Percentiles rank a stretch among this genome's conserved stretches.
These are phyloP conservation scores for Hebeloma cylindrosporum DNA, from an alignment of 768 basidiomycete species.

Conservation along the genomic window DNA sequence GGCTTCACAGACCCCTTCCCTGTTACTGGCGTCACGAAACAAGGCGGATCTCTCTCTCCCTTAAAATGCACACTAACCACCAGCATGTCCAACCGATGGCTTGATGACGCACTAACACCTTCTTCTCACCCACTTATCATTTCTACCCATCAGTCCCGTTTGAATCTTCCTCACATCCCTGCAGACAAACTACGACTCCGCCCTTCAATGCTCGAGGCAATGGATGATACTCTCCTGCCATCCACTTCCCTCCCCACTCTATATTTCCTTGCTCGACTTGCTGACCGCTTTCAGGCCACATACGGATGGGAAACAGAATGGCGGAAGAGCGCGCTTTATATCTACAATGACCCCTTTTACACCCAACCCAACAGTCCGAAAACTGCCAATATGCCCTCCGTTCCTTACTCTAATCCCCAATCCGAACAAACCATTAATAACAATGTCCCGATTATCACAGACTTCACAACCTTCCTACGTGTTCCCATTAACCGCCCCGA, in stretches of 20 bases:
- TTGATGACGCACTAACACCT: neutral
- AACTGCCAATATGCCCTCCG: too few species aligned
- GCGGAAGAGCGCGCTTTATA: slow-evolving; percentile 17
- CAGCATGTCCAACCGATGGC: slow-evolving; percentile 7
- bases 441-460: slow-evolving; percentile 10
- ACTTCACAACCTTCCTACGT: slow-evolving; percentile 23
- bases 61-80: slow-evolving; percentile 14
- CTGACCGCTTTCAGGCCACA: slow-evolving; percentile 26
- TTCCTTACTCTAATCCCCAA: too few species aligned
- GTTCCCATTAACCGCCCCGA: slow-evolving; percentile 20
- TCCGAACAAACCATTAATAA: too few species aligned
- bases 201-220: slow-evolving; percentile 10
- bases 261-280: neutral
- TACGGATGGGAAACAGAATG: slow-evolving; percentile 28
- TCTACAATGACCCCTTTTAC: slow-evolving; percentile 7
- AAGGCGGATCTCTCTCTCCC: slow-evolving; percentile 23
- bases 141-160: neutral
- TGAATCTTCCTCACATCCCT: slow-evolving; percentile 1
- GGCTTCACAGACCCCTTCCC: slow-evolving; percentile 22
- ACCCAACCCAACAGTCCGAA: neutral
- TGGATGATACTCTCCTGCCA: slow-evolving; percentile 14
- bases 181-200: neutral
- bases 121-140: neutral
- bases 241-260: slow-evolving; percentile 5
- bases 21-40: slow-evolving; percentile 27